These are phyloP conservation scores for Jaltomata sinuosa DNA, from an alignment of 257 asterid genomes.

Conservation along the genomic window DNA sequence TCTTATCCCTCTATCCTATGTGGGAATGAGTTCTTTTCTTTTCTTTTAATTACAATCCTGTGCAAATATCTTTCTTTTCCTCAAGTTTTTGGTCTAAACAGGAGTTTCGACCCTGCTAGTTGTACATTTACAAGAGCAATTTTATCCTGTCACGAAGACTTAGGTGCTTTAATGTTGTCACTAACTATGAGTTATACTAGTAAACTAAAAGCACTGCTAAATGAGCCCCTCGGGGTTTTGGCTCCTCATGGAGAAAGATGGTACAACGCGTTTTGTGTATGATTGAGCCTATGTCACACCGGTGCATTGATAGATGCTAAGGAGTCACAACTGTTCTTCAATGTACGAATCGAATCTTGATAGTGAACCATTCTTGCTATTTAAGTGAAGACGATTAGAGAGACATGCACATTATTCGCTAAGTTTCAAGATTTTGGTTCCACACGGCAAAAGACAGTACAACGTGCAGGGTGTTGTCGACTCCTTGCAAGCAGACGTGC, in stretches of 20 bases:
- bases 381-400: too few species aligned
- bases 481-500: too few species aligned
- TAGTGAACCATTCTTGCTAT: neutral
- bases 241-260: neutral
- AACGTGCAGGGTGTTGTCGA: too few species aligned
- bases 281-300: neutral
- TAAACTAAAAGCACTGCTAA: neutral
- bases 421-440: neutral
- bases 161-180: neutral
- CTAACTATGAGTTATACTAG: neutral
- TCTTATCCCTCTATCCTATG: neutral
- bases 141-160: neutral
- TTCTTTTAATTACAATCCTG: neutral
- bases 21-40: neutral
- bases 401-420: too few species aligned
- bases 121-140: neutral
- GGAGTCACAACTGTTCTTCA: too few species aligned
- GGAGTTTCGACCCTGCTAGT: neutral
- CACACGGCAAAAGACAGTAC: neutral
- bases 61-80: neutral
- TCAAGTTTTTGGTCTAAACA: neutral
- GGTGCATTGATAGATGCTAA: too few species aligned
- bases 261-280: neutral
- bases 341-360: neutral
- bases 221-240: neutral